phyloP scores from a whole-genome alignment of 2,329 filamentous ascomycete genomes.

The Diaporthe sp. region DNA sequence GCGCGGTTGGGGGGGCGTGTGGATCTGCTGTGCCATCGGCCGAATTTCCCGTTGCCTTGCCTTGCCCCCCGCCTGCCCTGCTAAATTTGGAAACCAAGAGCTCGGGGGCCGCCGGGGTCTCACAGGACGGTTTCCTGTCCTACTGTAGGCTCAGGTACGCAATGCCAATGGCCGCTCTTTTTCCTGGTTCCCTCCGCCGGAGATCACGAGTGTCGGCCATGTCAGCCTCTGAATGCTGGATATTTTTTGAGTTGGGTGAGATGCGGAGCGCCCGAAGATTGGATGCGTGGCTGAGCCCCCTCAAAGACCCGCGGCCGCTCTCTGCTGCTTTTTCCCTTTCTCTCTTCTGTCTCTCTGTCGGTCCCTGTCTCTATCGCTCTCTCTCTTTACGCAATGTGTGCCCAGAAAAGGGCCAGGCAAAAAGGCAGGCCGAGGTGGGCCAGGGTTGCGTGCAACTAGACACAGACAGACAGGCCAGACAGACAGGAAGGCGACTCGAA shows the following conservation, averaged over 20 bases:
- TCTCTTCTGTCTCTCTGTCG: not conserved
- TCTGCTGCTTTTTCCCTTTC: not conserved
- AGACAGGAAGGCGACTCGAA: slow-evolving; percentile 20
- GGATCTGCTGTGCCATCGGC: slow-evolving; percentile 29
- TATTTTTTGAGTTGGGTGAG: slow-evolving; percentile 1
- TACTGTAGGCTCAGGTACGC: slow-evolving; percentile 3
- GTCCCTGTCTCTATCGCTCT: not conserved
- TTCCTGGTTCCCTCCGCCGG: slow-evolving; percentile 16
- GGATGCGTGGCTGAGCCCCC: slow-evolving; percentile 8
- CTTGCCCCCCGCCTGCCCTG: not conserved
- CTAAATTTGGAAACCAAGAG: slow-evolving; percentile 20
- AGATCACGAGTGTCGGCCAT: slow-evolving; percentile 5
- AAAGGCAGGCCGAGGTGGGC: no score
- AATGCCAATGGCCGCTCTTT: no score
- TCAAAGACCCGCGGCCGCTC: not conserved
- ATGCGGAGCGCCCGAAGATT: slow-evolving; percentile 27
- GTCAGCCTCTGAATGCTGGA: not conserved
- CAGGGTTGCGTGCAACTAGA: no score
- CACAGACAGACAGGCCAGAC: no score
- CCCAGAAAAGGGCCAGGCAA: no score
- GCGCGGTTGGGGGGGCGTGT: slow-evolving; percentile 4
- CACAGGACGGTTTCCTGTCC: not conserved
- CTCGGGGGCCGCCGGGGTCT: slow-evolving; percentile 18
- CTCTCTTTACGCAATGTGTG: no score
- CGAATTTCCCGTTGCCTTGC: slow-evolving; percentile 18